Evolutionary conservation across 345 rosid species (phyloP), one percentile per base, ranked within the genome.

Genomic region (Mercurialis annua): DNA sequence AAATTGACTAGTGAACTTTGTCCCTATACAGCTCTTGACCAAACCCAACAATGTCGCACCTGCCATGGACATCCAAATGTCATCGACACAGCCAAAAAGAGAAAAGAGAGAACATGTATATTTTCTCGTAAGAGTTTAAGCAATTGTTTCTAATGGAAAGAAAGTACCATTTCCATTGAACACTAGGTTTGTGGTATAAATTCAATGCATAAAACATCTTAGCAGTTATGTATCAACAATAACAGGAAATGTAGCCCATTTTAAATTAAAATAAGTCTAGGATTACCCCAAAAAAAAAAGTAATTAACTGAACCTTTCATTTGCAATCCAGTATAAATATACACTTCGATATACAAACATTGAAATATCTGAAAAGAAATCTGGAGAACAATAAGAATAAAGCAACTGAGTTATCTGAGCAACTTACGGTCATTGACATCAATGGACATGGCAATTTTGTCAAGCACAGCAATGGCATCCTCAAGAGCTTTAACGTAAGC

Each of bases 1-100:
- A 78, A 90, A 93, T 67, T 93, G 96, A 78, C 99, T 81, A 8
- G 97, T 93, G 79, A 93, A 91, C 83, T 93, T 93, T 62, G 99
- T 93, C 11, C 97, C 96, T 62, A 90, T 89, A 74, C 95, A 86
- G 77, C 97, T 93, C 83, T 93, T 89, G 47, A 93, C 92, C 40
- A 93, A 71, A 53, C 91, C 86, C 76, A 93, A 75, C 84, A 89
- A 78, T 60, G 77, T 72, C 62, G 79, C 80, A 81, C 93, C 93
- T 88, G 83, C 55, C 53, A 81, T 21, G 27, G 16, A 47, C 15
- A 36, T n/a, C 6, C 36, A 67, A 10, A 57, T 7, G 64, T 58
- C 26, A 57, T 23, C 14, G 16, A 44, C 30, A n/a, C 10, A 57
- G 47, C 31, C 14, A 42, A 29, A 54, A 14, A 47, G 7, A 16